Percentiles rank a stretch among this genome's conserved stretches.
Conservation (phyloP, 2,329 filamentous ascomycete genomes). For the Monilinia laxa region DNA sequence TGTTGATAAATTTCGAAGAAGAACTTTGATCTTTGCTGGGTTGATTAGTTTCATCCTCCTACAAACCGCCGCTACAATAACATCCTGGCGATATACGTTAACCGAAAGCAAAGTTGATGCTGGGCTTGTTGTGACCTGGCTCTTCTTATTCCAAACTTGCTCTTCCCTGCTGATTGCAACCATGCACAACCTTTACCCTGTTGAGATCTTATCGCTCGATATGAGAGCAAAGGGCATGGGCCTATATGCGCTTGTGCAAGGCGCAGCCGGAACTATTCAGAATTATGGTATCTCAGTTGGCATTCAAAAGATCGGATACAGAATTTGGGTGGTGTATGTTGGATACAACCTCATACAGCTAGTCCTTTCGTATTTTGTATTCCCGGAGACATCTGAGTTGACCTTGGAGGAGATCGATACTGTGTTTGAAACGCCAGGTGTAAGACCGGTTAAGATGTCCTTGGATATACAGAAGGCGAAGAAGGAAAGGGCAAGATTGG, state of each 20-base stretch:
- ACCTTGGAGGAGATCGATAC: slow-evolving; percentile 70
- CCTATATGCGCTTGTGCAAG: slow-evolving; percentile 36
- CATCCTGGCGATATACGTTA: slow-evolving; percentile 47
- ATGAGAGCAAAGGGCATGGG: slow-evolving; percentile 43
- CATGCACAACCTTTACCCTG: slow-evolving; percentile 40
- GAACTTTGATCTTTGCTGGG: slow-evolving; percentile 48
- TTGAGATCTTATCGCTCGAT: slow-evolving; percentile 42
- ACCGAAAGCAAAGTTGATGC: slow-evolving; percentile 39
- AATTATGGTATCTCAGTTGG: slow-evolving; percentile 49
- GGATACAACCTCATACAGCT: slow-evolving; percentile 51
- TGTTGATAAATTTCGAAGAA: slow-evolving; percentile 32
- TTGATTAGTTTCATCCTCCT: slow-evolving; percentile 47
- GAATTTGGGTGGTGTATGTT: slow-evolving; percentile 53
- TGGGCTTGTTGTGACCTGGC: slow-evolving; percentile 47
- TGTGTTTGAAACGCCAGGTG: slow-evolving; percentile 52
- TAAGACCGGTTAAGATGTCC: slow-evolving; percentile 47
- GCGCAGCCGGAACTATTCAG: slow-evolving; percentile 37
- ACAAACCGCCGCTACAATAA: slow-evolving; percentile 49
- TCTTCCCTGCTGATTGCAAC: slow-evolving; percentile 48
- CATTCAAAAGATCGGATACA: slow-evolving; percentile 49
- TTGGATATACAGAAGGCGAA: slow-evolving; percentile 45
- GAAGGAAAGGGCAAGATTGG: slow-evolving; percentile 36
- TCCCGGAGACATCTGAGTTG: slow-evolving; percentile 72
- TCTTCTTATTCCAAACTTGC: slow-evolving; percentile 50
- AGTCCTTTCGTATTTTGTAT: slow-evolving; percentile 52